Conservation (phyloP, 345 rosid genomes). For the Bruguiera gymnorhiza region DNA sequence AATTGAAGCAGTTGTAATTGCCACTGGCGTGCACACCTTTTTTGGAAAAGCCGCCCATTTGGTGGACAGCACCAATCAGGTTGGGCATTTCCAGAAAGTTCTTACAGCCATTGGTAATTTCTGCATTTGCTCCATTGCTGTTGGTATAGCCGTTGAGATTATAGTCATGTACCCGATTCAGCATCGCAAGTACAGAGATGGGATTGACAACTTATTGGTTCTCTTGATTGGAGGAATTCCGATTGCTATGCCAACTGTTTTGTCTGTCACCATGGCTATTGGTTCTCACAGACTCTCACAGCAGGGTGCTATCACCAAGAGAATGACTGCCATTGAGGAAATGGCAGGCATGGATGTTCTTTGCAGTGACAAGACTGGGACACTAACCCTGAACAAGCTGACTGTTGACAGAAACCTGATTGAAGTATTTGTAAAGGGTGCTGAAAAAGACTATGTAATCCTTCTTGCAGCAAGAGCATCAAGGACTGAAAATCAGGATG, state of each 20-base stretch:
- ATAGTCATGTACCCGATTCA: conserved; percentile 83
- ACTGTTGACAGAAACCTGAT: conserved; percentile 66
- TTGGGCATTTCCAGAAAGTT: conserved; percentile 86
- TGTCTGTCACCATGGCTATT: conserved; percentile 95
- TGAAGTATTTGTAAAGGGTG: conserved; percentile 72
- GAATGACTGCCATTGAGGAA: conserved; percentile 96
- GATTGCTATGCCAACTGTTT: conserved; percentile 90
- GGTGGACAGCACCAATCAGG: conserved; percentile 83
- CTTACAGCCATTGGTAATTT: conserved; percentile 88
- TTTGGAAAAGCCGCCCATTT: conserved; percentile 98
- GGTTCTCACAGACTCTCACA: conserved; percentile 85
- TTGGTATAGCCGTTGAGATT: conserved; percentile 61
- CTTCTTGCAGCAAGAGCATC: conserved; percentile 93
- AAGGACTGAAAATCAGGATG: conserved; percentile 82
- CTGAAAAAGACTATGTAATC: conserved; percentile 62
- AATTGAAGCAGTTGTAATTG: conserved; percentile 82
- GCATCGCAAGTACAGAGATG: conserved; percentile 65
- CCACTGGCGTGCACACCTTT: conserved; percentile 92
- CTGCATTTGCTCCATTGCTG: conserved; percentile 84
- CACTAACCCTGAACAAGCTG: conserved; percentile 78
- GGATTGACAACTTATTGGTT: conserved; percentile 81
- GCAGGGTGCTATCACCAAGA: conserved; percentile 89
- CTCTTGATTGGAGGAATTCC: conserved; percentile 94
- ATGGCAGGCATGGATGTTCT: conserved; percentile 98
- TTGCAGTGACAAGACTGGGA: conserved; percentile 92